phyloP scores from a whole-genome alignment of 2,329 filamentous ascomycete genomes.

The Trichoderma lentiforme region DNA sequence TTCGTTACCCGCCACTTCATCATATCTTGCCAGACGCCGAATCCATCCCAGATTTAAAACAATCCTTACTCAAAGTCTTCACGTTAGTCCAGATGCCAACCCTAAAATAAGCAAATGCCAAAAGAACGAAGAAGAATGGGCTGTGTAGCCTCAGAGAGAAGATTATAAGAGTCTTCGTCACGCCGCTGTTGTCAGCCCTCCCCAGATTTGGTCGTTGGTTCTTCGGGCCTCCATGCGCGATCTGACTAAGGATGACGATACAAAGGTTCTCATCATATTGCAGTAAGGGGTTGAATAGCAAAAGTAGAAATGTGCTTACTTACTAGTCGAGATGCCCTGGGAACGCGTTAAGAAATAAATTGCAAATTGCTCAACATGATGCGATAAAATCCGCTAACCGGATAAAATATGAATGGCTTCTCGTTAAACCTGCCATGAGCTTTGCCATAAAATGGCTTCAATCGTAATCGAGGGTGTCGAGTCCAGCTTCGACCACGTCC shows the following conservation, averaged over 20 bases:
- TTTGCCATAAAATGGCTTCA: conserved; percentile 31
- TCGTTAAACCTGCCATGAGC: not conserved
- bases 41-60: not conserved
- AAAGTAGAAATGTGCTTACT: not conserved
- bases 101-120: not conserved
- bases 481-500: conserved; percentile 61
- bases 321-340: not conserved
- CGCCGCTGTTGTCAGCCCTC: conserved; percentile 35
- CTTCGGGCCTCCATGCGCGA: conserved; percentile 32
- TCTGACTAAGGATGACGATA: conserved; percentile 99
- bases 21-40: not conserved
- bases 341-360: not conserved
- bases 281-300: not conserved
- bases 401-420: not conserved
- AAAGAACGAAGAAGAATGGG: not conserved
- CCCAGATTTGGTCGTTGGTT: conserved; percentile 31
- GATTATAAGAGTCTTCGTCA: conserved; percentile 50
- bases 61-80: not conserved
- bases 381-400: not conserved
- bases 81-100: not conserved
- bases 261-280: conserved; percentile 74
- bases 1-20: not conserved
- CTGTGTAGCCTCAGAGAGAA: conserved; percentile 48
- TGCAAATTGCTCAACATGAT: not conserved
- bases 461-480: conserved; percentile 60